Percentiles rank a stretch among this genome's conserved stretches.
phyloP scores from a whole-genome alignment of 2,329 filamentous ascomycete genomes.

The Taxawa tesnikishii region DNA sequence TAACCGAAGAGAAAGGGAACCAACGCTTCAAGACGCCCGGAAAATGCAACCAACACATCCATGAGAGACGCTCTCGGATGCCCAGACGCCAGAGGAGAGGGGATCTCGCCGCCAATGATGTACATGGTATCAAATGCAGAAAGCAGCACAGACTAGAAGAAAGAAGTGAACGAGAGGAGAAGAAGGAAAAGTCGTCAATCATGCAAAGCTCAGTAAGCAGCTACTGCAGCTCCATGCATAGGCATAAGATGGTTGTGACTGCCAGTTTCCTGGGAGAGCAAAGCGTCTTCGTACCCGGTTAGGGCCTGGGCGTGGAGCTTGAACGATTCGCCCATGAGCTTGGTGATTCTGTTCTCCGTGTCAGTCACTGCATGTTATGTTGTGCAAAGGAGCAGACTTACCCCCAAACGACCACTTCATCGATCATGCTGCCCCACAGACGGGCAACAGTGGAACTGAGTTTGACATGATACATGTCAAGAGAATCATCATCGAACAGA shows the following conservation, averaged over 20 bases:
- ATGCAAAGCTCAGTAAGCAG: slow-evolving; percentile 9
- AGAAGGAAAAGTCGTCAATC: slow-evolving; percentile 2
- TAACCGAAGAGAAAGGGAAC: no score
- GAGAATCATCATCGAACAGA: slow-evolving; percentile 81
- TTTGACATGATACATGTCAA: slow-evolving; percentile 68
- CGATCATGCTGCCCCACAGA: slow-evolving; percentile 95
- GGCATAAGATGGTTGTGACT: slow-evolving; percentile 26
- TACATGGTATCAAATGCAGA: background rate
- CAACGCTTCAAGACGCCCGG: no score
- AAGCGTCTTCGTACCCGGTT: slow-evolving; percentile 82
- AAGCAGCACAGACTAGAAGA: background rate
- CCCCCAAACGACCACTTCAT: slow-evolving; percentile 99
- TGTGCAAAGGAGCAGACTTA: slow-evolving; percentile 43
- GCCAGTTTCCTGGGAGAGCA: slow-evolving; percentile 34
- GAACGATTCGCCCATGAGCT: slow-evolving; percentile 96
- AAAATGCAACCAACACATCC: no score
- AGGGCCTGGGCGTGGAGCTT: slow-evolving; percentile 92
- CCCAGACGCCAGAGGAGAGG: no score
- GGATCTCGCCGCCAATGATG: slow-evolving; percentile 20
- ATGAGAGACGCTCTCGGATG: no score
- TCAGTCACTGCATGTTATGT: slow-evolving; percentile 27
- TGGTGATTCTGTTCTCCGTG: slow-evolving; percentile 55
- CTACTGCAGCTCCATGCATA: slow-evolving; percentile 22
- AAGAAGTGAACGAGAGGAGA: background rate
- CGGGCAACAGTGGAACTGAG: slow-evolving; percentile 91